Evolutionary conservation across 2,329 filamentous ascomycete genomes (phyloP), one percentile per base, ranked within the genome.

Genomic region (Monosporascus sp.): DNA sequence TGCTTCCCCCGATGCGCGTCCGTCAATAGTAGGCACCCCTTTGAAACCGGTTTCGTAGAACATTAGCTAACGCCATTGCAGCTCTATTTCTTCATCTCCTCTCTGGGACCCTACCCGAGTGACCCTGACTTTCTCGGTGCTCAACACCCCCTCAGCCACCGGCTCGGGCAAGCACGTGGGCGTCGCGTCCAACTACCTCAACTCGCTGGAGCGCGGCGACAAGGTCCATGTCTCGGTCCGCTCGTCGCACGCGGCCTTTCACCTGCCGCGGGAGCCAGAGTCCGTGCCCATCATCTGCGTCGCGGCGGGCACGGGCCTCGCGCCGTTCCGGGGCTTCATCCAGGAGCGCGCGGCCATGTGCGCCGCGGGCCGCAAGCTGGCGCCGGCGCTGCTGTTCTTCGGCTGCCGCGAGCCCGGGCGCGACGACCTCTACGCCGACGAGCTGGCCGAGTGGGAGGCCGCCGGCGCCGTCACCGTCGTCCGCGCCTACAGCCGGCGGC

Each of bases 1-100:
- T 90, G 77, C 78, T 91, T 1, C 87, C 87, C 2, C 86, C 88
- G 0, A 89, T 94, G 84, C 83, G 88, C 27, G 78, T 89, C 39
- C 80, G 88, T n/a, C 86, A 89, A 67, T 91, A 91, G 74, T 80
- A 75, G 8, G 83, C 84, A 76, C 0, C 78, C 77, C 2, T 79
- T 9, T 15, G 17, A 36, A 36, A 25, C 3, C 35, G 15, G 35
- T 35, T 35, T 27, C 38, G 46, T 37, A 11, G 8, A 27, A 8
- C 24, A 3, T 14, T 14, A 37, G 27, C 61, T 66, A 52, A 66
- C 59, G 31, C 24, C 31, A 7, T 15, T 17, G 9, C 51, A 76
- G 74, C 61, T 89, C 85, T 35, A 90, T 92, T 63, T 90, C 88
- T 0, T 90, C 87, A 0, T 89, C 87, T 0, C 86, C 88, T 0